phyloP scores from a whole-genome alignment of 208 protist genomes.

The Naegleria lovaniensis region DNA sequence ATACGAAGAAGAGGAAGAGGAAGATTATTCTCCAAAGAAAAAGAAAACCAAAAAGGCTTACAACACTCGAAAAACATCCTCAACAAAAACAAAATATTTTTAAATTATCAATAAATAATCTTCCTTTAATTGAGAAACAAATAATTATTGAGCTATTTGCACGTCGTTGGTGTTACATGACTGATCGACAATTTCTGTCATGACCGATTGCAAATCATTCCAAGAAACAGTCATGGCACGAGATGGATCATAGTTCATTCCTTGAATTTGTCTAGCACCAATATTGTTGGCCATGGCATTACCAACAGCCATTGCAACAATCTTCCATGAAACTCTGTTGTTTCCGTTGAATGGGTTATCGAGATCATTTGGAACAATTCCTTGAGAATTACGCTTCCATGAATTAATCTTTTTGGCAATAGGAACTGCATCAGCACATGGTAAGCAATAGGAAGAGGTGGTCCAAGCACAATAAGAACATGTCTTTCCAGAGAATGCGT shows the following conservation, averaged over 20 bases:
- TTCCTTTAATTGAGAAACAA: too few relatives aligned
- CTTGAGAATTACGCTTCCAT: neutral
- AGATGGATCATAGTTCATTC: slow-evolving; percentile 3
- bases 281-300: neutral
- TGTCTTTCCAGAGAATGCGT: neutral
- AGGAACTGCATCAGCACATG: neutral
- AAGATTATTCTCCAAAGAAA: too few relatives aligned
- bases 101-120: too few relatives aligned
- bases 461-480: neutral
- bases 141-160: neutral
- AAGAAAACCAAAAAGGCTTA: too few relatives aligned
- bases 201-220: neutral
- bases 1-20: too few relatives aligned
- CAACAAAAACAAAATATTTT: too few relatives aligned
- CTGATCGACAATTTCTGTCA: neutral
- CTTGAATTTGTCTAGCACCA: neutral
- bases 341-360: neutral
- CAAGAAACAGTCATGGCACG: neutral
- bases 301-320: slow-evolving; percentile 9
- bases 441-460: neutral
- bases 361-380: neutral
- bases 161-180: neutral
- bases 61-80: too few relatives aligned
- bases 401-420: neutral
- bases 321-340: neutral